Evolutionary conservation across 2,329 filamentous ascomycete genomes (phyloP), one percentile per base, ranked within the genome.

Genomic region (Cryphonectria japonica): DNA sequence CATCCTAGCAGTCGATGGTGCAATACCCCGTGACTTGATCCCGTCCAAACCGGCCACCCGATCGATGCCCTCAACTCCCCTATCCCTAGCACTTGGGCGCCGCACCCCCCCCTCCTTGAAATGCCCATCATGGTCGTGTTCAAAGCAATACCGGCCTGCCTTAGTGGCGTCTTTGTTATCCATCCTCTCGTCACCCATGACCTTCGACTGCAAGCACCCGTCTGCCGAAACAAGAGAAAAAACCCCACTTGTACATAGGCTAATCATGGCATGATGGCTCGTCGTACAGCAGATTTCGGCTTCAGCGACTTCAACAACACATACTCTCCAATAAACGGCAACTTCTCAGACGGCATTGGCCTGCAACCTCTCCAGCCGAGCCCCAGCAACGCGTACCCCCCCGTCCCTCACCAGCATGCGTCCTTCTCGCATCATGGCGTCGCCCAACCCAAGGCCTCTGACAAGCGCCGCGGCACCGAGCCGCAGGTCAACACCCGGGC

Each of bases 11-110:
- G 78, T 76, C 80, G 83, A 89, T 89, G 86, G 84, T 86, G 87
- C 86, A 84, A 89, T 89, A 86, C 80, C 87, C 83, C 86, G 86
- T 88, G 87, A 89, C 84, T 81, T 82, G 72, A 59, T 59, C 43
- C 52, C 46, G 37, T 57, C 62, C 60, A 43, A 69, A 69, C 69
- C 69, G 69, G 65, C 69, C 63, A 71, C 54, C 63, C 69, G 69
- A 71, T 68, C 64, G 62, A 54, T 71, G 54, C 43, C 39, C 41
- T 68, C 68, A 68, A 32, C 71, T 34, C 19, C 37, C 32, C 29
- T 19, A n/a, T 46, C 9, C 11, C 39, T 59, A 41, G 13, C 69
- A 62, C 60, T 41, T 39, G 14, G 32, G 34, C 34, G 41, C 37
- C 37, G 52, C 43, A 34, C 50, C 32, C 52, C 65, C 63, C 50